Base-by-base conservation (phyloP, 495 filamentous ascomycete genomes). In the Aspergillus cristatus region DNA sequence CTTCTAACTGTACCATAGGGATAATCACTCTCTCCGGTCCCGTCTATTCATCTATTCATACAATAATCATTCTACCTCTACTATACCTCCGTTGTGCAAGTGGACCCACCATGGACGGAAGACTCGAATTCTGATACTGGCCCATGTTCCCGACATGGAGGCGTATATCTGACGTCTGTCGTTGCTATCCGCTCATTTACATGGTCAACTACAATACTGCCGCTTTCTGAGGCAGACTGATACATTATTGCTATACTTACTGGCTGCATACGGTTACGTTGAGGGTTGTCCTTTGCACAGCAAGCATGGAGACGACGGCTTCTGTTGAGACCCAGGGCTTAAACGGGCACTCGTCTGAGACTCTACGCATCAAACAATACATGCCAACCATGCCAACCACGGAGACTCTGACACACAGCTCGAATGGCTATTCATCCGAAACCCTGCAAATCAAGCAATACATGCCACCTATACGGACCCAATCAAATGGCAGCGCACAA, bases 71-170 rank as follows among this genome's bases (percentile, higher is more conserved):
- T n/a, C n/a, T n/a, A n/a, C 20, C 4, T 24, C 4, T 24, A 24
- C 8, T 8, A 24, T 24, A 24, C 20, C 20, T 24, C 20, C 20
- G 20, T 24, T 24, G 4, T 24, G 20, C 20, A 24, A 47, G 41
- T 37, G 48, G 43, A 30, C 46, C 52, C 48, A 47, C 47, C 37
- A 51, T 51, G 52, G 35, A 41, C 43, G 31, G 29, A 45, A 31
- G 36, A 25, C 37, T 37, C 37, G 41, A 40, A 31, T 37, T 38
- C 14, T 46, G 42, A 48, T 43, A 42, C 34, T 22, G 18, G 7
- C 39, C 35, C 33, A 40, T 35, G 10, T 18, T 22, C 26, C 34
- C 16, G 36, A 31, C 33, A 49, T 49, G 46, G 41, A 17, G 30
- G 16, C 37, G n/a, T n/a, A n/a, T n/a, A n/a, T n/a, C n/a, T n/a